Percentiles rank a stretch among this genome's conserved stretches.
These are phyloP conservation scores for Coffea eugenioides DNA, from an alignment of 257 asterid species.

Conservation along the genomic window DNA sequence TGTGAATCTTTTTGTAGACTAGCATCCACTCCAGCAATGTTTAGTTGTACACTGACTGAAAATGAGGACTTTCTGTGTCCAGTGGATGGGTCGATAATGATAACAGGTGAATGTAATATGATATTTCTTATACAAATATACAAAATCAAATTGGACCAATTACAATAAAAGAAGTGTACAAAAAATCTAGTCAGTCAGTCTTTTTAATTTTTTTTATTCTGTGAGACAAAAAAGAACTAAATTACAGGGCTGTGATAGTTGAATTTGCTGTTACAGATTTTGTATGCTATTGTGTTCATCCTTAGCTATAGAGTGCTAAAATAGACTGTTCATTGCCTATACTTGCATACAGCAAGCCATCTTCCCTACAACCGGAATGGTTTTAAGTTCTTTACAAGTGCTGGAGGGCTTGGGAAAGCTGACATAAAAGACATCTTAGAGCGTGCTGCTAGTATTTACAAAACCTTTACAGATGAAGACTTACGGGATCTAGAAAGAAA, in stretches of 20 bases:
- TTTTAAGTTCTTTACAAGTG: slow-evolving; percentile 83
- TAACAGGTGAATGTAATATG: slow-evolving; percentile 57
- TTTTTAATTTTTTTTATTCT: not conserved
- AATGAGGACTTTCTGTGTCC: slow-evolving; percentile 74
- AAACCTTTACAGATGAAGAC: slow-evolving; percentile 54
- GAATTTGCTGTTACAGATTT: not conserved
- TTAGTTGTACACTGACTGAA: slow-evolving; percentile 80
- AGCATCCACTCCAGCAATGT: slow-evolving; percentile 99
- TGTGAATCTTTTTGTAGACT: slow-evolving; percentile 45
- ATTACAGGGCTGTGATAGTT: not conserved
- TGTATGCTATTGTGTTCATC: not conserved
- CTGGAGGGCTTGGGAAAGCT: slow-evolving; percentile 93
- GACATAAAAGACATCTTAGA: slow-evolving; percentile 95
- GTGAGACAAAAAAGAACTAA: not conserved
- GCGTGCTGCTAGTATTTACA: slow-evolving; percentile 68
- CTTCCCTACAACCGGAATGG: slow-evolving; percentile 98
- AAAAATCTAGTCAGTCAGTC: not conserved
- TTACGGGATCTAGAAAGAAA: slow-evolving; percentile 40
- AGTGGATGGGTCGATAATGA: slow-evolving; percentile 93
- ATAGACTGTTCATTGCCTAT: slow-evolving; percentile 22
- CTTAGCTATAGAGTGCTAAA: slow-evolving; percentile 4
- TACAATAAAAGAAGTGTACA: not conserved
- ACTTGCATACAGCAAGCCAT: slow-evolving; percentile 80
- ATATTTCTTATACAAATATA: not conserved
- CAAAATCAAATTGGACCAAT: not conserved